Evolutionary conservation across 768 basidiomycete genomes (phyloP).

Genomic region (Termitomyces sp.): DNA sequence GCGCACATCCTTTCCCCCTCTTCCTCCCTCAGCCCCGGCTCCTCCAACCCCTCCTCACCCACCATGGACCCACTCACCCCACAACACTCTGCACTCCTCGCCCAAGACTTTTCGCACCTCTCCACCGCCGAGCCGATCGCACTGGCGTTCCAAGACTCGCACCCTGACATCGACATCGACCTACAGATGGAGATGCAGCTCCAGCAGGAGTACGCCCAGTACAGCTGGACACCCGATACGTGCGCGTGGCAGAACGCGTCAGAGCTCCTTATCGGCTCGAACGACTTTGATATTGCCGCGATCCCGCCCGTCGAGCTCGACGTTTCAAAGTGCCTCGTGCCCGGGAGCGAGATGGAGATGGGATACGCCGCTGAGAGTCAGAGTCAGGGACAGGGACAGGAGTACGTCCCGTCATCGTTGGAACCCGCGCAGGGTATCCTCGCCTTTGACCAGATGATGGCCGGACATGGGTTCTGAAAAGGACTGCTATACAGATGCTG

Average conservation of each 20-base stretch:
- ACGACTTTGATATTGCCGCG: slow-evolving; percentile 64
- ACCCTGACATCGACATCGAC: slow-evolving; percentile 27
- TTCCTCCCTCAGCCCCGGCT: slow-evolving; percentile 41
- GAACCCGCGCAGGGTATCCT: slow-evolving; percentile 25
- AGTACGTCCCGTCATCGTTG: slow-evolving; percentile 23
- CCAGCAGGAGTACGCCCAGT: slow-evolving; percentile 34
- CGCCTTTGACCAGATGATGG: slow-evolving; percentile 42
- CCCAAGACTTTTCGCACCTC: slow-evolving; percentile 25
- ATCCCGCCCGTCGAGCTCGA: slow-evolving; percentile 67
- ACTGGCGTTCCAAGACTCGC: too few species aligned
- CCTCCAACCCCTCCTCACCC: slow-evolving; percentile 51
- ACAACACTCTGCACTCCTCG: slow-evolving; percentile 34
- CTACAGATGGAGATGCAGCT: slow-evolving; percentile 34
- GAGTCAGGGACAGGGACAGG: slow-evolving; percentile 24
- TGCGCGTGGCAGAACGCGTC: slow-evolving; percentile 28
- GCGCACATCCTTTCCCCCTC: slow-evolving; percentile 45
- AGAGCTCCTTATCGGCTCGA: slow-evolving; percentile 37
- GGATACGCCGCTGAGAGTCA: slow-evolving; percentile 3
- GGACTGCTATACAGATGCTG: slow-evolving; percentile 27
- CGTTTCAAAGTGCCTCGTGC: slow-evolving; percentile 36
- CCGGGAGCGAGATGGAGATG: slow-evolving; percentile 10
- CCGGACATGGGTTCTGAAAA: slow-evolving; percentile 23
- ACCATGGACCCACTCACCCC: slow-evolving; percentile 41
- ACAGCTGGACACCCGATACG: slow-evolving; percentile 30
- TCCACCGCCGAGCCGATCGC: slow-evolving; percentile 15